A percentile compares a stretch with the other conserved stretches of the same genome.
phyloP scores from a whole-genome alignment of 2,329 filamentous ascomycete species.

The Dactylellina parvicollis region DNA sequence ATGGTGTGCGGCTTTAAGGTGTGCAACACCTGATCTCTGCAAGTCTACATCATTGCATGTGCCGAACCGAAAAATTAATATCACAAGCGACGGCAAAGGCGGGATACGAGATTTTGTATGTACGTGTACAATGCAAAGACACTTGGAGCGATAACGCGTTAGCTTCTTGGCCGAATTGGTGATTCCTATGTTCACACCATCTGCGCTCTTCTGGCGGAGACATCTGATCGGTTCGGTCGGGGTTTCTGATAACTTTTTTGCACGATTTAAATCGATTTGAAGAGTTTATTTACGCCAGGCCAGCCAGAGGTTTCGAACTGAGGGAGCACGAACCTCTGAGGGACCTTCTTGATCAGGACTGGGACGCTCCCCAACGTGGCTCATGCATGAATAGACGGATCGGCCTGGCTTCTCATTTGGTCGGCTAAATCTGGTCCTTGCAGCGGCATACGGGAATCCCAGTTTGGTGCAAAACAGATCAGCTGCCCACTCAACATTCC shows the following conservation, averaged over 20 bases:
- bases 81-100: slow-evolving; percentile 53
- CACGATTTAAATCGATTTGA: background rate
- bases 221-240: slow-evolving; percentile 8
- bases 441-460: slow-evolving; percentile 54
- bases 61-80: slow-evolving; percentile 51
- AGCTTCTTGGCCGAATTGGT: slow-evolving; percentile 33
- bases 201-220: slow-evolving; percentile 4
- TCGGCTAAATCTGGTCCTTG: slow-evolving; percentile 55
- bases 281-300: background rate
- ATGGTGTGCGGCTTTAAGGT: slow-evolving; percentile 44
- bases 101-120: slow-evolving; percentile 27
- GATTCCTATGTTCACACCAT: background rate
- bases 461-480: slow-evolving; percentile 52
- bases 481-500: slow-evolving; percentile 53
- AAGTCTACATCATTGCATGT: slow-evolving; percentile 54
- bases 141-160: slow-evolving; percentile 4
- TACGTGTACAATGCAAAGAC: slow-evolving; percentile 34
- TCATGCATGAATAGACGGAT: slow-evolving; percentile 54
- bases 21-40: slow-evolving; percentile 53
- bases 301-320: slow-evolving; percentile 10
- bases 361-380: slow-evolving; percentile 45
- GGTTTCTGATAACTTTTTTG: background rate
- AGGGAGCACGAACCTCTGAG: slow-evolving; percentile 35
- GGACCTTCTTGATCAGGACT: slow-evolving; percentile 50
- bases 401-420: slow-evolving; percentile 53